Evolutionary conservation across 768 basidiomycete species (phyloP).

Genomic region (Saitozyma sp.): DNA sequence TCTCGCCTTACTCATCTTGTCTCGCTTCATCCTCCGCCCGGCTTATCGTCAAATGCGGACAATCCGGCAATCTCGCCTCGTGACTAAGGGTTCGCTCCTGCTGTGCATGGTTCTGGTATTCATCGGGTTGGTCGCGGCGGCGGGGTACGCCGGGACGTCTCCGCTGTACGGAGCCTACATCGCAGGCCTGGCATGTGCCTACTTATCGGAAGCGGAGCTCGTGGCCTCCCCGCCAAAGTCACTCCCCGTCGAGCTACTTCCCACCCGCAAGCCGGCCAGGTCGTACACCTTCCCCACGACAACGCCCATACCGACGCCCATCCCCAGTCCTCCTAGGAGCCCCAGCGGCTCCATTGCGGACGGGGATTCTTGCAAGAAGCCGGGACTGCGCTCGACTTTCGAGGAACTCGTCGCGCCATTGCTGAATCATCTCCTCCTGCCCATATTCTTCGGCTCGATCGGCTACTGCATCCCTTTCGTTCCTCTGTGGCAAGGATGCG

Average conservation of each 20-base stretch:
- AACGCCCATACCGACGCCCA: neutral
- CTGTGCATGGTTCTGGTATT: constrained; percentile 53
- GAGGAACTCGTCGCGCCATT: constrained; percentile 53
- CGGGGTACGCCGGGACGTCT: constrained; percentile 61
- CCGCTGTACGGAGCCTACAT: constrained; percentile 67
- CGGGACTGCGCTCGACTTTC: constrained; percentile 49
- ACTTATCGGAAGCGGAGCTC: constrained; percentile 35
- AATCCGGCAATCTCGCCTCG: neutral
- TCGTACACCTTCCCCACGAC: constrained; percentile 3
- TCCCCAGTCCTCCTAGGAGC: neutral
- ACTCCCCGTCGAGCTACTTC: neutral
- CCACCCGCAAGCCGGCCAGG: neutral
- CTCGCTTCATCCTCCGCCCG: constrained; percentile 44
- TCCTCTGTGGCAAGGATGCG: constrained; percentile 52
- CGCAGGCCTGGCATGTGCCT: constrained; percentile 59
- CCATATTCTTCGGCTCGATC: constrained; percentile 69
- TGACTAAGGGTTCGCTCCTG: constrained; percentile 4
- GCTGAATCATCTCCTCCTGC: constrained; percentile 58
- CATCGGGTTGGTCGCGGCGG: constrained; percentile 58
- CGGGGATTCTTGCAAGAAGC: neutral
- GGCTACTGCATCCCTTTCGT: constrained; percentile 62
- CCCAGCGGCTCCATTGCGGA: neutral
- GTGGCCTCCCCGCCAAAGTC: neutral
- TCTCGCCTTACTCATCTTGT: constrained; percentile 53
- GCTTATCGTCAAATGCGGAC: constrained; percentile 15